A percentile compares a stretch with the other conserved stretches of the same genome.
Conservation (phyloP, 345 rosid genomes). For the Angophora floribunda region DNA sequence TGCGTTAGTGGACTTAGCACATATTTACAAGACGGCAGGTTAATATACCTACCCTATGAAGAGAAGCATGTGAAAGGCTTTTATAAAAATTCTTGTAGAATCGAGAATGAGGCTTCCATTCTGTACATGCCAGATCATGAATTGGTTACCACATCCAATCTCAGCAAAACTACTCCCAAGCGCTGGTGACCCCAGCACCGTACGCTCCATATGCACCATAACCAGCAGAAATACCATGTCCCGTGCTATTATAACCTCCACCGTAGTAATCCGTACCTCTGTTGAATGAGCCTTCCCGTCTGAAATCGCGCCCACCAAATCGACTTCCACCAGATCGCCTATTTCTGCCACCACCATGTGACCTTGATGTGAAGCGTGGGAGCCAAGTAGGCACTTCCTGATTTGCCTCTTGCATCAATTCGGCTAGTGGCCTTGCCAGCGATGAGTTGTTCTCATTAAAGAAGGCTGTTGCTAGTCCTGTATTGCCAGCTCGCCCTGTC, state of each 20-base stretch:
- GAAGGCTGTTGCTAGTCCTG: conserved; percentile 52
- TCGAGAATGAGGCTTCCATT: neutral
- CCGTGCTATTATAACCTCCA: conserved; percentile 13
- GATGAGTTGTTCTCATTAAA: conserved; percentile 38
- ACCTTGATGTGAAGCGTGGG: conserved; percentile 23
- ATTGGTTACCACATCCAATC: neutral
- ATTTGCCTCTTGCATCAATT: conserved; percentile 45
- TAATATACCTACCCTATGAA: neutral
- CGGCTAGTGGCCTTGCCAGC: conserved; percentile 32
- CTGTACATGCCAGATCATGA: neutral
- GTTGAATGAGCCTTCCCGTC: conserved; percentile 26
- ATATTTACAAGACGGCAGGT: neutral
- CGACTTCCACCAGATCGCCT: conserved; percentile 32
- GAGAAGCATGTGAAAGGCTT: neutral
- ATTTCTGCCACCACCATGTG: conserved; percentile 25
- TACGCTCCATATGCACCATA: conserved; percentile 1
- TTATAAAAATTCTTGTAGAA: neutral
- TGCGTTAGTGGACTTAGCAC: neutral
- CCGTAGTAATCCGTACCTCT: conserved; percentile 14
- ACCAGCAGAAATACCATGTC: conserved; percentile 13
- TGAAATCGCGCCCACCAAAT: conserved; percentile 43
- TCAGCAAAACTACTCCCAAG: conserved; percentile 28
- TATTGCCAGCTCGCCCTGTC: conserved; percentile 52
- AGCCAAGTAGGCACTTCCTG: conserved; percentile 60
- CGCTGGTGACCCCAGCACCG: conserved; percentile 25